These are phyloP conservation scores for Trametes sanguinea DNA, from an alignment of 768 basidiomycete species.

Conservation along the genomic window DNA sequence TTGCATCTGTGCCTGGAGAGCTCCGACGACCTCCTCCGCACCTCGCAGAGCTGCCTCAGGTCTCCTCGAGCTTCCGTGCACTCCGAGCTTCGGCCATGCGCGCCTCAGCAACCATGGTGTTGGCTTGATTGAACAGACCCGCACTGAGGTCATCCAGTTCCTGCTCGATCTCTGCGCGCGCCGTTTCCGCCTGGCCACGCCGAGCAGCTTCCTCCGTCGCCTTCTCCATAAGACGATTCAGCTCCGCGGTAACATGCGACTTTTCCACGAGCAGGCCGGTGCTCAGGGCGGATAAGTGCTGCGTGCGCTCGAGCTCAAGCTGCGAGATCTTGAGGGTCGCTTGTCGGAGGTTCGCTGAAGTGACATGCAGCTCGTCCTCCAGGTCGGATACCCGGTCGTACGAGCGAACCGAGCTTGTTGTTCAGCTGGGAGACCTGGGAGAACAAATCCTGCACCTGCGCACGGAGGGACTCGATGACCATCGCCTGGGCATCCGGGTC, in stretches of 20 bases:
- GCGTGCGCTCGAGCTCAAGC: conserved; percentile 81
- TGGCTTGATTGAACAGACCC: conserved; percentile 86
- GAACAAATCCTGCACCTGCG: conserved; percentile 83
- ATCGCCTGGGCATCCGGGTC: conserved; percentile 74
- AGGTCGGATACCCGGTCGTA: conserved; percentile 92
- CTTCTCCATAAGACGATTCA: conserved; percentile 90
- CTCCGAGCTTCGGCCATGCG: conserved; percentile 64
- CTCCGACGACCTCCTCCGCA: conserved; percentile 84
- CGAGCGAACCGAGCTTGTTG: conserved; percentile 85
- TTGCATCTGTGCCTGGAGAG: conserved; percentile 88
- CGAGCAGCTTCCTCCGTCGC: conserved; percentile 94
- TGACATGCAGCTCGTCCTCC: conserved; percentile 83
- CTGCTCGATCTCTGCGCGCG: conserved; percentile 81
- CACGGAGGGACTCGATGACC: conserved; percentile 78
- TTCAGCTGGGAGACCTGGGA: conserved; percentile 92
- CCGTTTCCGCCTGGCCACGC: conserved; percentile 87
- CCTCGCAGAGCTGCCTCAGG: conserved; percentile 75
- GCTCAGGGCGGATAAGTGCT: conserved; percentile 88
- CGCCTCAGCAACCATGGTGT: conserved; percentile 97
- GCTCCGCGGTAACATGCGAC: conserved; percentile 84
- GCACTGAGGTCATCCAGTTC: conserved; percentile 95
- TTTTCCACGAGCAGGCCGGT: conserved; percentile 92
- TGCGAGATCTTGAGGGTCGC: conserved; percentile 70
- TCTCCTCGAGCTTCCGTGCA: conserved; percentile 73
- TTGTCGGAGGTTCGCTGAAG: conserved; percentile 57